These are phyloP conservation scores for Truncatella angustata DNA, from an alignment of 2,329 filamentous ascomycete genomes.

Conservation along the genomic window DNA sequence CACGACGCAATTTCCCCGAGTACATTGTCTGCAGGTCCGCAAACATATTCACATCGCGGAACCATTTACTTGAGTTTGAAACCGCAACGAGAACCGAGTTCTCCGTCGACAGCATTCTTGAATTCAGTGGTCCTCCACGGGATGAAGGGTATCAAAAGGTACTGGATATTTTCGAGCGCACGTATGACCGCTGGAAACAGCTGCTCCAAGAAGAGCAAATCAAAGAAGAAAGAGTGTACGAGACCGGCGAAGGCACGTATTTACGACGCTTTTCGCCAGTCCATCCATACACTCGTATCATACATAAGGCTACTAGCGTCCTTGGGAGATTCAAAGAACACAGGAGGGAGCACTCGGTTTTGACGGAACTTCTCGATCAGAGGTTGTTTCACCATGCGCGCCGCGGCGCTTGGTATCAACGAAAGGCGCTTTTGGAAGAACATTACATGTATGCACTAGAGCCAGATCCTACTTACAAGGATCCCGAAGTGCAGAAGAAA, in stretches of 20 bases:
- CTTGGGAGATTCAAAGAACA: constrained; percentile 82
- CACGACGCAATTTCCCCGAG: constrained; percentile 79
- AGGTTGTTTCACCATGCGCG: constrained; percentile 81
- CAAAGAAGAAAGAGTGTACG: constrained; percentile 76
- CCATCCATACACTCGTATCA: constrained; percentile 89
- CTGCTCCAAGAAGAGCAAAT: constrained; percentile 71
- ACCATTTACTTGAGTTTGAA: constrained; percentile 82
- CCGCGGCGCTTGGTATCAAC: constrained; percentile 91
- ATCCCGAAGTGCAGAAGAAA: constrained; percentile 63
- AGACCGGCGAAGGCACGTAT: constrained; percentile 83
- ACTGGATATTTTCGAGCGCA: constrained; percentile 67
- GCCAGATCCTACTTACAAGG: constrained; percentile 34
- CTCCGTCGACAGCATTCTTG: constrained; percentile 76
- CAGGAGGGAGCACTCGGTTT: constrained; percentile 69
- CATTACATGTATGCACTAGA: constrained; percentile 79
- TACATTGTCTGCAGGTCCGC: constrained; percentile 88
- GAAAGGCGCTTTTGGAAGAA: constrained; percentile 90
- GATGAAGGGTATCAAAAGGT: constrained; percentile 66
- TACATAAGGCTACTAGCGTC: constrained; percentile 81
- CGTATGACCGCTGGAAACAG: constrained; percentile 78
- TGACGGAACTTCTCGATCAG: constrained; percentile 75
- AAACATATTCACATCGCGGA: constrained; percentile 80
- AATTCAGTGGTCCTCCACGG: constrained; percentile 70
- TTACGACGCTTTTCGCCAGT: constrained; percentile 85
- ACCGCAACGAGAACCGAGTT: constrained; percentile 79